These are phyloP conservation scores for Asclepias syriaca DNA, from an alignment of 257 asterid species.

Conservation along the genomic window DNA sequence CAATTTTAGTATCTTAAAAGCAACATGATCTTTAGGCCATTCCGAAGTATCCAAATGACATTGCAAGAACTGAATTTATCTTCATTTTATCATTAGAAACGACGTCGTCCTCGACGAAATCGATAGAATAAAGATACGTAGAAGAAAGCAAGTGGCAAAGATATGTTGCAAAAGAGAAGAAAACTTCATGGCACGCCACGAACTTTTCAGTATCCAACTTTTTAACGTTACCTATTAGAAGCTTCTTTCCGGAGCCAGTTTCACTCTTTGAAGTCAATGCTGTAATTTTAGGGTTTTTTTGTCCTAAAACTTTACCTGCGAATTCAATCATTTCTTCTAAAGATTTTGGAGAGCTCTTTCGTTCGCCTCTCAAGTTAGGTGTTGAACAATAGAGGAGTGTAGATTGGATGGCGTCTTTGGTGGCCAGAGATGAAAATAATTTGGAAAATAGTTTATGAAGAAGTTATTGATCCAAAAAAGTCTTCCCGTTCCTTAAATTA, in stretches of 20 bases:
- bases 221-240: constrained; percentile 14
- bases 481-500: too few species aligned
- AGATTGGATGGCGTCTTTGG: constrained; percentile 19
- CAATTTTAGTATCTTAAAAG: background rate
- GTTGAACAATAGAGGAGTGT: constrained; percentile 27
- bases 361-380: constrained; percentile 28
- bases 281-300: constrained; percentile 11
- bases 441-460: constrained; percentile 23
- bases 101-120: constrained; percentile 7
- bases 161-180: constrained; percentile 38
- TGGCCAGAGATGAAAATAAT: background rate
- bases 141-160: constrained; percentile 39
- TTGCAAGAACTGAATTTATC: background rate
- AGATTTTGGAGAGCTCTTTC: constrained; percentile 29
- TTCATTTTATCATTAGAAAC: too few species aligned
- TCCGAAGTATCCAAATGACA: constrained; percentile 6
- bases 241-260: constrained; percentile 12
- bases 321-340: constrained; percentile 40
- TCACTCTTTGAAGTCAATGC: constrained; percentile 24
- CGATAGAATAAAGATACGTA: constrained; percentile 25
- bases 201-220: constrained; percentile 11
- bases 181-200: constrained; percentile 42
- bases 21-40: background rate
- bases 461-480: background rate
- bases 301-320: constrained; percentile 17